A percentile compares a stretch with the other conserved stretches of the same genome.
Evolutionary conservation across 768 basidiomycete genomes (phyloP).

Genomic region (Sporobolomyces phaffii): DNA sequence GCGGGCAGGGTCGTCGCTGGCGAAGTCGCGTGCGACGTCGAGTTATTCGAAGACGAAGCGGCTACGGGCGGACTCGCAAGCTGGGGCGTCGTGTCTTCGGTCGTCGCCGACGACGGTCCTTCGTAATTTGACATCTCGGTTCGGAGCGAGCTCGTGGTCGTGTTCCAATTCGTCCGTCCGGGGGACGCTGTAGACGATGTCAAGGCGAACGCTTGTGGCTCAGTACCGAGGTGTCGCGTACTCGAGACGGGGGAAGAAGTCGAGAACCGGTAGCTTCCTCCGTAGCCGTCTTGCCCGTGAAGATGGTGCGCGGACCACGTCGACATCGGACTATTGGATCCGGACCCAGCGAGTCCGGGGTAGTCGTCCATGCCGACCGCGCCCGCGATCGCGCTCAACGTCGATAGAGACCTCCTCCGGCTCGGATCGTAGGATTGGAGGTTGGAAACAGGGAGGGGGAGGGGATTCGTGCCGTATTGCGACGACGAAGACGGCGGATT

Average conservation of each 20-base stretch:
- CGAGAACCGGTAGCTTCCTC: neutral
- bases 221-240: slow-evolving; percentile 2
- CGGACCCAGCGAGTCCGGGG: neutral
- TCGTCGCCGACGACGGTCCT: neutral
- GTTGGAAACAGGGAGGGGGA: neutral
- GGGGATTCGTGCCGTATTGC: neutral
- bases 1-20: neutral
- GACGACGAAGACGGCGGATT: neutral
- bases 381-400: slow-evolving; percentile 5
- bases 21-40: slow-evolving; percentile 7
- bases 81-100: no score
- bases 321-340: neutral
- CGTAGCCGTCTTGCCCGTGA: neutral
- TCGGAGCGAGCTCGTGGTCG: slow-evolving; percentile 6
- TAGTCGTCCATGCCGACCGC: slow-evolving; percentile 10
- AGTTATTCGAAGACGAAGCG: neutral
- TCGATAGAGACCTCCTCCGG: slow-evolving; percentile 4
- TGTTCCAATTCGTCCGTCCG: slow-evolving; percentile 3
- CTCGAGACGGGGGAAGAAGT: slow-evolving; percentile 8
- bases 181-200: neutral
- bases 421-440: neutral
- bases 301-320: neutral
- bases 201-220: slow-evolving; percentile 8
- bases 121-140: slow-evolving; percentile 3
- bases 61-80: neutral